These are phyloP conservation scores for Ilex asprella DNA, from an alignment of 257 asterid genomes.

Conservation along the genomic window DNA sequence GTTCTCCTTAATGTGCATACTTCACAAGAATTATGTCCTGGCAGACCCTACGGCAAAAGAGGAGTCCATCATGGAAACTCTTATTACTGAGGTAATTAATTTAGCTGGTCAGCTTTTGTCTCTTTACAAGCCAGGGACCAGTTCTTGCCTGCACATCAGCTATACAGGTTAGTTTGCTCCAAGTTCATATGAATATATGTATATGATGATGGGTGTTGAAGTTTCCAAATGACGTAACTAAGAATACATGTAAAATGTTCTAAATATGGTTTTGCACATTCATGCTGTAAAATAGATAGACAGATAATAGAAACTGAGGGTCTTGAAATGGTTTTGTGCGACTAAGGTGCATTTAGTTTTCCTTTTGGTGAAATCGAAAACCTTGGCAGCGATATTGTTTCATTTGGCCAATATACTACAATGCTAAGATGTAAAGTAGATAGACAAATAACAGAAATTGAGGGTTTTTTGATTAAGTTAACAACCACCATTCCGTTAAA, in stretches of 20 bases:
- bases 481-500: too few relatives aligned
- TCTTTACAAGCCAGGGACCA: slow-evolving; percentile 84
- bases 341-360: too few relatives aligned
- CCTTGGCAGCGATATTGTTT: too few relatives aligned
- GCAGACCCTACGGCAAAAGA: slow-evolving; percentile 97
- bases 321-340: too few relatives aligned
- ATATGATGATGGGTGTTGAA: not conserved
- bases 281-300: too few relatives aligned
- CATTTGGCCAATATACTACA: too few relatives aligned
- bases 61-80: slow-evolving; percentile 89
- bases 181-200: too few relatives aligned
- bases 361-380: too few relatives aligned
- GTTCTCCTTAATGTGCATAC: slow-evolving; percentile 71
- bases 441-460: too few relatives aligned
- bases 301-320: too few relatives aligned
- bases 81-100: slow-evolving; percentile 68
- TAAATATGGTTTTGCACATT: not conserved
- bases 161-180: slow-evolving; percentile 53
- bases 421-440: too few relatives aligned
- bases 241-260: not conserved
- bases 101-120: slow-evolving; percentile 70
- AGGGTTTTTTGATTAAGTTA: too few relatives aligned
- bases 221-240: not conserved
- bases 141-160: slow-evolving; percentile 59
- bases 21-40: slow-evolving; percentile 80